Base-by-base conservation (phyloP, 1,284 basidiomycete genomes). In the Ceratobasidium sp. region DNA sequence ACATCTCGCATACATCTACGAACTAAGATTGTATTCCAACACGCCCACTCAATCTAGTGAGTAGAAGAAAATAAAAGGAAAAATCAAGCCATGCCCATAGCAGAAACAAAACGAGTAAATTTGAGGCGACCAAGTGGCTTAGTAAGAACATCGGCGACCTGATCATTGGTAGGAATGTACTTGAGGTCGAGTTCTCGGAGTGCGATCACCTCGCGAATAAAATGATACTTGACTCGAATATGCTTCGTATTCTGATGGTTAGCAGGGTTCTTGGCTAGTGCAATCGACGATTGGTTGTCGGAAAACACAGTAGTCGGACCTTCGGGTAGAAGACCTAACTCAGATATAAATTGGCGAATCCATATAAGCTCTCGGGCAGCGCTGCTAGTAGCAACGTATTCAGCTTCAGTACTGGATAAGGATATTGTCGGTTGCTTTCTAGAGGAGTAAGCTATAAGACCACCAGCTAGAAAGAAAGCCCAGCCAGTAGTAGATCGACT, bases 91-190 rank as follows among this genome's bases (percentile, higher is more conserved):
- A 50, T 50, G 3, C 48, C 48, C 48, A 50, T 50, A 3, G 6
- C 48, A 21, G 48, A 50, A 12, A 57, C 53, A 34, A 57, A 57
- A 32, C 26, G 14, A 2, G 53, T 12, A 14, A 57, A 57, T 16
- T 57, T 57, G 30, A 57, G 30, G 12, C 34, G 26, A 8, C 53
- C 53, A 34, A 84, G 76, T 0, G 81, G 65, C 64, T 85, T 85
- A 2, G 83, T 85, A 50, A 85, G 76, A 14, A 84, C 77, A 76
- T 85, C 81, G 9, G 84, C 81, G 10, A 79, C 39, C 59, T 83
- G 83, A 1, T 81, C 78, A 0, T 75, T 60, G 0, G 79, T 78
- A 0, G 77, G 70, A 34, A 80, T 74, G 53, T 82, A 80, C 1
- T 72, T 14, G 4, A 84, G 39, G 0, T 69, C n/a, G 39, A 85